These are phyloP conservation scores for Candida insectalens DNA, from an alignment of 805 yeast genomes.

Conservation along the genomic window DNA sequence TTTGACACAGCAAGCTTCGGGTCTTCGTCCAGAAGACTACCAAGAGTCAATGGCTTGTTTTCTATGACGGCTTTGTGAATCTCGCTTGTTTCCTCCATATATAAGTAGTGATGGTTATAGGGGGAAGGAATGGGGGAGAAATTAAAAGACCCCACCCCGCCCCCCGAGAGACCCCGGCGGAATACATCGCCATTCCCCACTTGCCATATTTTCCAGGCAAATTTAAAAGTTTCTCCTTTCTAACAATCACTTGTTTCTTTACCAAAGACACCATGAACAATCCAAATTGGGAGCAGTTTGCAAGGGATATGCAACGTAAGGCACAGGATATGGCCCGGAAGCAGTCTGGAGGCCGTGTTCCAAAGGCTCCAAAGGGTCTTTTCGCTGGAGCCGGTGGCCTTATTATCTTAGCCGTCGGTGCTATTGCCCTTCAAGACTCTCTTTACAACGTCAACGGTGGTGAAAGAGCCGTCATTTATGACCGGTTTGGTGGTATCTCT, in stretches of 20 bases:
- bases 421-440: conserved; percentile 42
- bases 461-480: conserved; percentile 91
- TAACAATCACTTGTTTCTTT: background rate
- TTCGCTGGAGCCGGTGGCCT: conserved; percentile 60
- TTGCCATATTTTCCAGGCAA: background rate
- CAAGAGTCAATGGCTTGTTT: conserved; percentile 42
- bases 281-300: conserved; percentile 43
- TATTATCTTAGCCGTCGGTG: conserved; percentile 47
- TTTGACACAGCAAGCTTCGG: conserved; percentile 36
- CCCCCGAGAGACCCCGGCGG: too few species aligned
- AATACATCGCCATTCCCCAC: too few species aligned
- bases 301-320: conserved; percentile 37
- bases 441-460: conserved; percentile 95
- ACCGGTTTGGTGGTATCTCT: conserved; percentile 77
- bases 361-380: conserved; percentile 36
- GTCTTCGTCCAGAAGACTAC: conserved; percentile 36
- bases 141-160: background rate
- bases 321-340: conserved; percentile 31
- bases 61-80: conserved; percentile 62
- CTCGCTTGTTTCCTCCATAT: conserved; percentile 9
- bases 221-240: background rate
- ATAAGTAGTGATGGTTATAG: background rate
- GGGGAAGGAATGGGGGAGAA: background rate
- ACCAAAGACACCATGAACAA: conserved; percentile 20
- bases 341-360: conserved; percentile 12